These are phyloP conservation scores for Begonia peltatifolia DNA, from an alignment of 306 rosid species.

Conservation along the genomic window DNA sequence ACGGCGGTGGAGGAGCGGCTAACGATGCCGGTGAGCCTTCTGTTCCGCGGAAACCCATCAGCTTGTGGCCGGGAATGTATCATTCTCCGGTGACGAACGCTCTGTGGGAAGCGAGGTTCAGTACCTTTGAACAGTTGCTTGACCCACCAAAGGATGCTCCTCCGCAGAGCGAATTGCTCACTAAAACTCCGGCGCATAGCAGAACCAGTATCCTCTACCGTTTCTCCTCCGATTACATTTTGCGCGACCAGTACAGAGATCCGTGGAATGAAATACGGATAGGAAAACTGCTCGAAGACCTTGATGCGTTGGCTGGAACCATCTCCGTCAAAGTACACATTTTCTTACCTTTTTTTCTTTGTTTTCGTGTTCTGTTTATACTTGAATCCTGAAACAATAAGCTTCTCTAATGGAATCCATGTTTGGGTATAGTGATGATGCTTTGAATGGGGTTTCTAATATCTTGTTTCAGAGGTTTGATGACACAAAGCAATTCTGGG, in stretches of 20 bases:
- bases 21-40: slow-evolving; percentile 5
- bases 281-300: slow-evolving; percentile 88
- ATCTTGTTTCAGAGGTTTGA: too few relatives aligned
- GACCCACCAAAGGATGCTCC: slow-evolving; percentile 83
- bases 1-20: slow-evolving; percentile 4
- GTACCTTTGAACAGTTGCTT: slow-evolving; percentile 51
- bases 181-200: slow-evolving; percentile 70
- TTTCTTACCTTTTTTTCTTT: not conserved
- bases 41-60: slow-evolving; percentile 41
- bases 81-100: slow-evolving; percentile 93
- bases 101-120: slow-evolving; percentile 68
- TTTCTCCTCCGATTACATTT: slow-evolving; percentile 59
- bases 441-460: too few relatives aligned
- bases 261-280: slow-evolving; percentile 89
- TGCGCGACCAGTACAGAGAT: slow-evolving; percentile 81
- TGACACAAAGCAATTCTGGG: too few relatives aligned
- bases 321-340: slow-evolving; percentile 60
- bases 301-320: slow-evolving; percentile 89
- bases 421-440: too few relatives aligned
- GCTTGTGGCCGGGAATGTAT: slow-evolving; percentile 88
- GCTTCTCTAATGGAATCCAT: too few relatives aligned
- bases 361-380: too few relatives aligned
- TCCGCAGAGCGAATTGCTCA: slow-evolving; percentile 73
- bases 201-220: slow-evolving; percentile 54
- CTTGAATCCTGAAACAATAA: not conserved